phyloP scores from a whole-genome alignment of 1,284 basidiomycete species.

The Malassezia brasiliensis region DNA sequence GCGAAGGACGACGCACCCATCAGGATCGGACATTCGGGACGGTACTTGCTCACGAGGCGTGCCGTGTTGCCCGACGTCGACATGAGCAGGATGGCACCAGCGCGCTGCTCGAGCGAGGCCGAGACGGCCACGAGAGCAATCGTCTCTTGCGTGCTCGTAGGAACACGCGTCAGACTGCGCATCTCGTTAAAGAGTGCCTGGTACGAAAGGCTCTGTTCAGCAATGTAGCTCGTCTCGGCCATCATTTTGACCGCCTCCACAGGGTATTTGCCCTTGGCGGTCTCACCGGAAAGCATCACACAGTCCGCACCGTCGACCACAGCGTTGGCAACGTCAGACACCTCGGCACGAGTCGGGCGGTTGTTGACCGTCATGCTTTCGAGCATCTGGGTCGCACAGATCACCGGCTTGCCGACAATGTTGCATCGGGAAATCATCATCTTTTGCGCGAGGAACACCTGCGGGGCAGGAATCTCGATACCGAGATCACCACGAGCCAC shows the following conservation, averaged over 20 bases:
- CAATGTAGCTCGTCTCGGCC: constrained; percentile 48
- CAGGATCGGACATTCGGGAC: constrained; percentile 79
- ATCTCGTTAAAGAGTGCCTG: constrained; percentile 51
- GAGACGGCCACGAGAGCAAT: constrained; percentile 46
- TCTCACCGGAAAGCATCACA: constrained; percentile 48
- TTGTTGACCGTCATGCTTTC: constrained; percentile 58
- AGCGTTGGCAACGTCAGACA: constrained; percentile 47
- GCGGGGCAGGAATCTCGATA: constrained; percentile 56
- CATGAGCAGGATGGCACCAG: constrained; percentile 68
- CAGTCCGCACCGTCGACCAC: constrained; percentile 48
- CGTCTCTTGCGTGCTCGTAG: constrained; percentile 46
- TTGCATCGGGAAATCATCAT: constrained; percentile 49
- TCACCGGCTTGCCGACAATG: constrained; percentile 64
- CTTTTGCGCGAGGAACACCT: constrained; percentile 49
- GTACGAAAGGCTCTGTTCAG: constrained; percentile 46
- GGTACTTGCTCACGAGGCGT: constrained; percentile 91
- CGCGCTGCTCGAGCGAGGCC: constrained; percentile 45
- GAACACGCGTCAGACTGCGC: constrained; percentile 47
- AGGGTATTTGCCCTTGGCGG: constrained; percentile 47
- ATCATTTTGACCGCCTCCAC: constrained; percentile 51
- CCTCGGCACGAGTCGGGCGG: constrained; percentile 47
- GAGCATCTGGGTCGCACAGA: constrained; percentile 99
- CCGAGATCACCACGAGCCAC: constrained; percentile 48
- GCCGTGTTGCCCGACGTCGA: constrained; percentile 89
- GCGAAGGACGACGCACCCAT: constrained; percentile 40